phyloP scores from a whole-genome alignment of 2,329 filamentous ascomycete species.

The Fusarium chuoi region DNA sequence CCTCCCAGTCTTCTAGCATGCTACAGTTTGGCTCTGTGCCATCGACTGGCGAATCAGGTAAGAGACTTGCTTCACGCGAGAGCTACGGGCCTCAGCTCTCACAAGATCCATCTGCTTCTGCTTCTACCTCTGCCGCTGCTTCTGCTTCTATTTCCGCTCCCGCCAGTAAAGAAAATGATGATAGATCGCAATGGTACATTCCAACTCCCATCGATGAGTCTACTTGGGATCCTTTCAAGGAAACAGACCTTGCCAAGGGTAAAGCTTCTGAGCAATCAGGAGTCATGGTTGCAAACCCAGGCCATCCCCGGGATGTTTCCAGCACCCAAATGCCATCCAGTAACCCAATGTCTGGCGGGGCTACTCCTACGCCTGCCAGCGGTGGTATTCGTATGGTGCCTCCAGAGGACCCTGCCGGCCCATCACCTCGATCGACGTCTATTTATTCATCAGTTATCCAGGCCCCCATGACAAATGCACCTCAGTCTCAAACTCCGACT shows the following conservation, averaged over 20 bases:
- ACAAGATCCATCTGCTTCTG: conserved; percentile 12
- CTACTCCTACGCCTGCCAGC: conserved; percentile 21
- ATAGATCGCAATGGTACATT: conserved; percentile 36
- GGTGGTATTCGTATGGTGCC: conserved; percentile 40
- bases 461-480: not conserved
- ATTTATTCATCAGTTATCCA: conserved; percentile 1
- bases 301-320: conserved; percentile 1
- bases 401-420: conserved; percentile 11
- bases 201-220: conserved; percentile 34
- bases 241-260: conserved; percentile 20
- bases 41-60: conserved; percentile 37
- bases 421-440: conserved; percentile 16
- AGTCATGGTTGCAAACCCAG: conserved; percentile 5
- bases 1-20: conserved; percentile 39
- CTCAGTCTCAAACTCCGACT: conserved; percentile 16
- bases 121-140: not conserved
- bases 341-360: conserved; percentile 19
- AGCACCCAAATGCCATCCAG: conserved; percentile 6
- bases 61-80: conserved; percentile 34
- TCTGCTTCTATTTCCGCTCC: not conserved
- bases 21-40: conserved; percentile 31
- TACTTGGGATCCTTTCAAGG: conserved; percentile 40
- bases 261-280: conserved; percentile 22
- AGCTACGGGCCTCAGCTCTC: conserved; percentile 18
- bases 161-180: conserved; percentile 30